Evolutionary conservation across 805 yeast species (phyloP).

Genomic region (Suhomyces faveliae): DNA sequence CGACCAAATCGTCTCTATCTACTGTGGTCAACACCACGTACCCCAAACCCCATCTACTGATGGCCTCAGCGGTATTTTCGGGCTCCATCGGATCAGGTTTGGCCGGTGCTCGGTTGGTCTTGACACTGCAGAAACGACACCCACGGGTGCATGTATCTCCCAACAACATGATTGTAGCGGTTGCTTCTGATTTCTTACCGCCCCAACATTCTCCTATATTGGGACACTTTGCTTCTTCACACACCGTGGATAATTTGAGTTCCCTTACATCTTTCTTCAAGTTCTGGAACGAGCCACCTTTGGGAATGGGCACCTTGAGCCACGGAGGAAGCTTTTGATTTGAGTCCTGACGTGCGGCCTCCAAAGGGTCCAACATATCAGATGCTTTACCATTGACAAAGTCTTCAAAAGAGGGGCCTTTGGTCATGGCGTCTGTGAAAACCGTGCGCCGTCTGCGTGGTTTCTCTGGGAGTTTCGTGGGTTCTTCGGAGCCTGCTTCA

Average conservation of each 20-base stretch:
- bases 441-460: constrained; percentile 43
- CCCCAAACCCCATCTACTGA: constrained; percentile 96
- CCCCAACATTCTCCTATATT: constrained; percentile 99
- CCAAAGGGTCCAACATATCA: constrained; percentile 71
- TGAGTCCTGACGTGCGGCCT: constrained; percentile 65
- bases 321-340: constrained; percentile 81
- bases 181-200: constrained; percentile 88
- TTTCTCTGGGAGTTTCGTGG: constrained; percentile 4
- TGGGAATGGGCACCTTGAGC: constrained; percentile 96
- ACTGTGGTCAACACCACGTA: constrained; percentile 97
- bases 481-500: constrained; percentile 4
- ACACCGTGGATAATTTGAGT: constrained; percentile 86
- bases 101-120: constrained; percentile 83
- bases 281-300: constrained; percentile 79
- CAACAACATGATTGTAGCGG: constrained; percentile 95
- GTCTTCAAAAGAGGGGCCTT: constrained; percentile 93
- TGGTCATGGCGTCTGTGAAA: constrained; percentile 67
- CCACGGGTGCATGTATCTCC: constrained; percentile 99
- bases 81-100: constrained; percentile 96
- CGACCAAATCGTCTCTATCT: constrained; percentile 90
- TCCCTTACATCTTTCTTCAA: constrained; percentile 86
- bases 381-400: constrained; percentile 82
- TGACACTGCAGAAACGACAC: constrained; percentile 97
- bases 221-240: constrained; percentile 99
- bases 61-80: constrained; percentile 96